phyloP scores from a whole-genome alignment of 1,139 yeast species.

The Geotrichum candidum region DNA sequence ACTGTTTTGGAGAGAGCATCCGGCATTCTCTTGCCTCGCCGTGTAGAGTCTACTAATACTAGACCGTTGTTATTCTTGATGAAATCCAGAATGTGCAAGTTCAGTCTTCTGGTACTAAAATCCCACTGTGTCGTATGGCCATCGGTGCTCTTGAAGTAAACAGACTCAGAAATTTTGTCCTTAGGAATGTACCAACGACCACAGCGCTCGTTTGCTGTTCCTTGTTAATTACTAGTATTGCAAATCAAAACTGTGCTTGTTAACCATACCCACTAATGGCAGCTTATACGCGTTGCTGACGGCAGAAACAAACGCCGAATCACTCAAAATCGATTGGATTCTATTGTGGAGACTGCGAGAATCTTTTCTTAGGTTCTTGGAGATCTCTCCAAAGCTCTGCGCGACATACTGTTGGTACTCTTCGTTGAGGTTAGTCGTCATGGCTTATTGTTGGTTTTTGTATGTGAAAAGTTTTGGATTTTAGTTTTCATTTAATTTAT shows the following conservation, averaged over 20 bases:
- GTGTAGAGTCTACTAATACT: slow-evolving; percentile 73
- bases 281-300: slow-evolving; percentile 33
- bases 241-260: background rate
- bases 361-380: slow-evolving; percentile 39
- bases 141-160: slow-evolving; percentile 85
- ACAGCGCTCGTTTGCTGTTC: slow-evolving; percentile 72
- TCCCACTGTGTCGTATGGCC: slow-evolving; percentile 82
- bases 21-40: slow-evolving; percentile 78
- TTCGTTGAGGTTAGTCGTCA: slow-evolving; percentile 5
- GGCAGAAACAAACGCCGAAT: slow-evolving; percentile 42
- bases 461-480: background rate
- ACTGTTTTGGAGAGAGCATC: slow-evolving; percentile 82
- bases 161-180: slow-evolving; percentile 38
- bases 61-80: slow-evolving; percentile 41
- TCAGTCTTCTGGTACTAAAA: slow-evolving; percentile 66
- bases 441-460: background rate
- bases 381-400: slow-evolving; percentile 20
- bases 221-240: slow-evolving; percentile 12
- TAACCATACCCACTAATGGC: slow-evolving; percentile 35
- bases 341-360: slow-evolving; percentile 55
- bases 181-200: slow-evolving; percentile 79
- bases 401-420: slow-evolving; percentile 19
- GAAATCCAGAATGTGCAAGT: slow-evolving; percentile 57
- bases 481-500: background rate
- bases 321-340: slow-evolving; percentile 62